Evolutionary conservation across 1,284 basidiomycete species (phyloP).

Genomic region (Lignosus rhinocerotis): DNA sequence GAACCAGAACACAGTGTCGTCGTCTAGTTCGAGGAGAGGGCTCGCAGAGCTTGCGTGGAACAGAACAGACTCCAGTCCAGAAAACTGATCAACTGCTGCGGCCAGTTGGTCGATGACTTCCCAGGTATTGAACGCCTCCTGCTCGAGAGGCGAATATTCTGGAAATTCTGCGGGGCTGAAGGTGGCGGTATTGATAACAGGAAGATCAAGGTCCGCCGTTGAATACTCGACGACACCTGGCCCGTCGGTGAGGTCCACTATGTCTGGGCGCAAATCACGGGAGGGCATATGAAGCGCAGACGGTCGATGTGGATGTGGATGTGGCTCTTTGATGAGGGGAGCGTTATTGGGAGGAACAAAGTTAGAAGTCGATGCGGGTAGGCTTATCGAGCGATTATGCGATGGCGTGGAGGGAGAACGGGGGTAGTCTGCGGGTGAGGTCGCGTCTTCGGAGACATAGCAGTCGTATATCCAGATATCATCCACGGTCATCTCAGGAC

Average conservation of each 20-base stretch:
- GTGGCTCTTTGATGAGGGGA: conserved; percentile 17
- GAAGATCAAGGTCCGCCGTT: conserved; percentile 2
- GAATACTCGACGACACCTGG: neutral
- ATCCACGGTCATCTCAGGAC: conserved; percentile 14
- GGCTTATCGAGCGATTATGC: conserved; percentile 18
- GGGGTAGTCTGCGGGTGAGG: conserved; percentile 18
- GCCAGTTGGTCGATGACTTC: conserved; percentile 22
- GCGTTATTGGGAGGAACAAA: conserved; percentile 8
- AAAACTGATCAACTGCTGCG: conserved; percentile 12
- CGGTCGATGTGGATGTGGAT: conserved; percentile 6
- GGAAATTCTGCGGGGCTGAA: conserved; percentile 12
- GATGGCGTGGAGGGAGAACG: conserved; percentile 16
- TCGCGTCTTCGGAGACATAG: conserved; percentile 18
- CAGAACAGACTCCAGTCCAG: conserved; percentile 12
- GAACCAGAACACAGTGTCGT: conserved; percentile 20
- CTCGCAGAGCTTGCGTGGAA: neutral
- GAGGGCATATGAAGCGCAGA: conserved; percentile 7
- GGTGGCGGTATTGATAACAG: conserved; percentile 11
- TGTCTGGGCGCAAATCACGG: neutral
- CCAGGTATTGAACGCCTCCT: conserved; percentile 16
- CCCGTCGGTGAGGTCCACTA: conserved; percentile 1
- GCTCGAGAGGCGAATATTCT: conserved; percentile 22
- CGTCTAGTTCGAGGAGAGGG: conserved; percentile 11
- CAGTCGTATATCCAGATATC: conserved; percentile 26
- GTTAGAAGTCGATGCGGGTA: conserved; percentile 16